Conservation (phyloP, 139 green algal species). For the Protoeuglena noctilucae region DNA sequence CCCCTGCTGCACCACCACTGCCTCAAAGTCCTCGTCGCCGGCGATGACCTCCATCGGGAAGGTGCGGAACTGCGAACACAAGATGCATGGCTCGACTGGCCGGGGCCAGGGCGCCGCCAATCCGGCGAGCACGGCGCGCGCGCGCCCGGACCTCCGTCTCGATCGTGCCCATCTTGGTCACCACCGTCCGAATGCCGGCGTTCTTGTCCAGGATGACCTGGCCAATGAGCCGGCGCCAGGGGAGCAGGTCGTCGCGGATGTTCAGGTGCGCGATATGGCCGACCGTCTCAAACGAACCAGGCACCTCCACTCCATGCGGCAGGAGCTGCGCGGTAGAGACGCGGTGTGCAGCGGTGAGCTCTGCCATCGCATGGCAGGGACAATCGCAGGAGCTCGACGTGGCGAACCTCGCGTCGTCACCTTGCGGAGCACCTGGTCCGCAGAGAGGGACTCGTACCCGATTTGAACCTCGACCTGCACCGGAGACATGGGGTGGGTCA, state of each 20-base stretch:
- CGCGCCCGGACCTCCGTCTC: too few species aligned
- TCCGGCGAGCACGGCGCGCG: too few species aligned
- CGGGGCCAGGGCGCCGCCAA: too few species aligned
- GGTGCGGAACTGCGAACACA: conserved; percentile 82
- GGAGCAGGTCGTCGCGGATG: conserved; percentile 65
- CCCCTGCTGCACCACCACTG: conserved; percentile 70
- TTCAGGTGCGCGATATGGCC: conserved; percentile 96
- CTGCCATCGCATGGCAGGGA: too few species aligned
- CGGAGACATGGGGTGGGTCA: too few species aligned
- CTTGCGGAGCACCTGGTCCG: neutral
- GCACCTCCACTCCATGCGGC: conserved; percentile 55
- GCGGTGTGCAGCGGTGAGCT: too few species aligned
- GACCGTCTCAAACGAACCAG: conserved; percentile 79
- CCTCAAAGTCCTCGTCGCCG: conserved; percentile 43
- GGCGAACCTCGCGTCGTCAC: too few species aligned
- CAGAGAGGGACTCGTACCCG: neutral
- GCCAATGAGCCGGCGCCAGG: conserved; percentile 60
- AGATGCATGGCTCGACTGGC: too few species aligned
- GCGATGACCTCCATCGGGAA: conserved; percentile 89
- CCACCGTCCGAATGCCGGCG: conserved; percentile 60
- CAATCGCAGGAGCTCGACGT: too few species aligned
- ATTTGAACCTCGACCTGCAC: too few species aligned
- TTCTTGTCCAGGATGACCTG: conserved; percentile 93
- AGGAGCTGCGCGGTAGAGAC: conserved; percentile 45
- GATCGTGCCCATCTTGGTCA: conserved; percentile 91